Base-by-base conservation (phyloP, 140 eudicot species). In the Erigeron philadelphicus region DNA sequence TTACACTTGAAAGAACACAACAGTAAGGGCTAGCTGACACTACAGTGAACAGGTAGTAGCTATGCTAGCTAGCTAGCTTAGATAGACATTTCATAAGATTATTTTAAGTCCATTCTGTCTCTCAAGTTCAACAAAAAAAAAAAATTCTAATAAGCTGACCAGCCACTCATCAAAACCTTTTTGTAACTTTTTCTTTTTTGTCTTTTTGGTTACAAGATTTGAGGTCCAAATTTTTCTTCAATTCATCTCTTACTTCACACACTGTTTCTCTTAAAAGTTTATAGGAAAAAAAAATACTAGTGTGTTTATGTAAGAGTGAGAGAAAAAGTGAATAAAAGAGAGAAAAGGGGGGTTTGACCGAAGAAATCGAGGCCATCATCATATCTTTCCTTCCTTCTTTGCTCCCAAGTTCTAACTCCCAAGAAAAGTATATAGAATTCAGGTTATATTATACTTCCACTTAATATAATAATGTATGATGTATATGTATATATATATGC, bases 101-200 rank as follows among this genome's bases (percentile, higher is more conserved):
- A 40, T 72, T 35, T 59, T 49, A 52, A 78, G 74, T 72, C 74
- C 48, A 68, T 78, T 66, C 74, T 78, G 82, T 72, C 76, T 58
- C 78, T 72, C 72, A 70, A 78, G 67, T 72, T 72, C 70, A 65
- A 72, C 35, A 62, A 70, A 69, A 41, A 49, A 71, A 46, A 70
- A 67, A n/a, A n/a, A n/a, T n/a, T n/a, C n/a, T n/a, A n/a, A n/a
- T 65, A 75, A 67, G 18, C 21, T 58, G 52, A 65, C 57, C 40
- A 35, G 12, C 7, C 75, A 78, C 70, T 66, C 78, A 78, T 66
- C 78, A 78, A 64, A 71, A 40, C 74, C 76, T 61, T 78, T 78
- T 78, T 78, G 78, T 78, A 72, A 78, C 78, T 78, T 78, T 78
- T 78, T 78, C 71, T 69, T 57, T 78, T 72, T 72, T 78, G 78